phyloP scores from a whole-genome alignment of 129 eudicot genomes.

The Artemisia annua region DNA sequence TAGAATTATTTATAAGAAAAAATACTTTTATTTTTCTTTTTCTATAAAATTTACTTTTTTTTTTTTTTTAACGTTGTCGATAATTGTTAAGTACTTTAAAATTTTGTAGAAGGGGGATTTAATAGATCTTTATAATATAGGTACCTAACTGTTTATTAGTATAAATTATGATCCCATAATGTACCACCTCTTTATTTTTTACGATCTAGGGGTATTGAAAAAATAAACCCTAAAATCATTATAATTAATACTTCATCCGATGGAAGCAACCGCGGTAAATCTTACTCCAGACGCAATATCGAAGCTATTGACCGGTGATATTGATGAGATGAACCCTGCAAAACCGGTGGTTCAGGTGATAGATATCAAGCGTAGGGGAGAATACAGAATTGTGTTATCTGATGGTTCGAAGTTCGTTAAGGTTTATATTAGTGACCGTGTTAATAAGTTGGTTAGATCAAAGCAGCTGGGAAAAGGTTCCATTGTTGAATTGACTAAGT shows the following conservation, averaged over 20 bases:
- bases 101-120: too few species aligned
- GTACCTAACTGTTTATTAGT: too few species aligned
- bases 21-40: too few species aligned
- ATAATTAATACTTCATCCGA: background rate
- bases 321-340: background rate
- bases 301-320: background rate
- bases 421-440: conserved; percentile 63
- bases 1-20: too few species aligned
- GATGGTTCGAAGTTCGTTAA: conserved; percentile 58
- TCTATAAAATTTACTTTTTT: too few species aligned
- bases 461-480: conserved; percentile 62
- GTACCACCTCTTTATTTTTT: background rate
- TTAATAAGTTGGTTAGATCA: conserved; percentile 50
- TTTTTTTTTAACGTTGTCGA: too few species aligned
- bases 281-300: background rate
- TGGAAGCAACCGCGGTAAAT: background rate
- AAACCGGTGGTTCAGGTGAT: conserved; percentile 42
- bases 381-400: conserved; percentile 57
- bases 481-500: conserved; percentile 52
- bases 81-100: too few species aligned
- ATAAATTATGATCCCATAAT: too few species aligned
- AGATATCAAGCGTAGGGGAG: conserved; percentile 44
- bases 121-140: too few species aligned
- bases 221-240: background rate
- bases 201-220: background rate